Evolutionary conservation across 768 basidiomycete species (phyloP).

Genomic region (Clitopilus passeckerianus): DNA sequence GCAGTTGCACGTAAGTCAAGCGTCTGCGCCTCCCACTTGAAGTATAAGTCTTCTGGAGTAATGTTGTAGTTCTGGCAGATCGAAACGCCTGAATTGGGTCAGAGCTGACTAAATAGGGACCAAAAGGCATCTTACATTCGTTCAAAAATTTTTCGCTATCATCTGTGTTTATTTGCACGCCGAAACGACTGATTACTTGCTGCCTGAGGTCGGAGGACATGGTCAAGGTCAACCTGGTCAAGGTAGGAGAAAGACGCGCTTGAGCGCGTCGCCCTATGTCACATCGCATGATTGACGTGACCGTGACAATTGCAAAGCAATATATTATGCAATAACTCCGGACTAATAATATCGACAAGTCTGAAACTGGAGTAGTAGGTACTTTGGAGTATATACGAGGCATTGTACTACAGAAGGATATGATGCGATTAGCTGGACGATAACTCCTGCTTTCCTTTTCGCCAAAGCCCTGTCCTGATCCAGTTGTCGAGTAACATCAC

Average conservation of each 20-base stretch:
- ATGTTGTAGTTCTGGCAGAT: constrained; percentile 63
- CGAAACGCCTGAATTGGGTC: constrained; percentile 43
- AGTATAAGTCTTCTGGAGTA: constrained; percentile 47
- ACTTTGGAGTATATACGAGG: not conserved
- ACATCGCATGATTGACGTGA: not conserved
- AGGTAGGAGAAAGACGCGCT: constrained; percentile 1
- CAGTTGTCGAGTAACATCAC: not conserved
- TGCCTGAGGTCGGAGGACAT: constrained; percentile 17
- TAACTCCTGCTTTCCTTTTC: not conserved
- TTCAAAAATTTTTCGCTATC: constrained; percentile 30
- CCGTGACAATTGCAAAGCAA: not conserved
- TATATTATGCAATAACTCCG: not conserved
- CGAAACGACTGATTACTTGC: constrained; percentile 22
- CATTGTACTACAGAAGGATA: not conserved
- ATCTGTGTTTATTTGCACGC: constrained; percentile 24
- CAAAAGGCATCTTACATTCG: constrained; percentile 39
- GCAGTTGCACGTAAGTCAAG: constrained; percentile 30
- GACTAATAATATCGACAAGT: constrained; percentile 3
- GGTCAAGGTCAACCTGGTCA: not conserved
- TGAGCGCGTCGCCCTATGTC: not conserved
- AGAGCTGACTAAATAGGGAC: not conserved
- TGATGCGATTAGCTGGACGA: not conserved
- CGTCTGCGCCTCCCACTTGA: constrained; percentile 59
- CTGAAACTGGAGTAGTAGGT: constrained; percentile 9
- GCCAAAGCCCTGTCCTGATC: not conserved